Conservation (phyloP, 2,329 filamentous ascomycete species). For the Penicillium aurantiogriseum region DNA sequence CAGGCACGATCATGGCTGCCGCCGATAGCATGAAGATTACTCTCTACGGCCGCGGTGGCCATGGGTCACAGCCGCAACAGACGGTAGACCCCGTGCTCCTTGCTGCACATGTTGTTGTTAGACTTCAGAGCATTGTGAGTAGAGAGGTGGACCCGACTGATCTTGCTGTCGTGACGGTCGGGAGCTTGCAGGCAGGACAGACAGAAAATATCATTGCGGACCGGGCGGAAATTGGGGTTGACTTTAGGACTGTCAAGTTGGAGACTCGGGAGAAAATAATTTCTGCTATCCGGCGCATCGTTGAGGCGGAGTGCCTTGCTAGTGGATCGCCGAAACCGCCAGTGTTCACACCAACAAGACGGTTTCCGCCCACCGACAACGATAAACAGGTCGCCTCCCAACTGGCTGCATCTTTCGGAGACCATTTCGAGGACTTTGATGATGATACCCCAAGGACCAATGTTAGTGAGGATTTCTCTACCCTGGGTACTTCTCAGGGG, state of each 20-base stretch:
- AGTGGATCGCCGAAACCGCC: constrained; percentile 51
- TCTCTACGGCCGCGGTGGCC: constrained; percentile 58
- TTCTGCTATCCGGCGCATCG: constrained; percentile 51
- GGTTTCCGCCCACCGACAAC: constrained; percentile 57
- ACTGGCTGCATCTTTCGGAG: constrained; percentile 48
- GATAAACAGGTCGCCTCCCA: constrained; percentile 45
- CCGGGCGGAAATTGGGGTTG: constrained; percentile 54
- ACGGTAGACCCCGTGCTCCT: constrained; percentile 60
- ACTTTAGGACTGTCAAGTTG: constrained; percentile 51
- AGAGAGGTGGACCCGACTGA: constrained; percentile 55
- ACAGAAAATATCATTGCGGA: constrained; percentile 62
- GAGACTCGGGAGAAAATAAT: constrained; percentile 51
- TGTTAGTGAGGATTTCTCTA: constrained; percentile 59
- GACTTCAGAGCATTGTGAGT: constrained; percentile 60
- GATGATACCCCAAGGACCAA: constrained; percentile 32
- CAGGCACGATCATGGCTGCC: constrained; percentile 45
- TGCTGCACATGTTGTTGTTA: constrained; percentile 55
- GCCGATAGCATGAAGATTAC: constrained; percentile 52
- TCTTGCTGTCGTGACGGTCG: constrained; percentile 58
- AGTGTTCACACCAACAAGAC: constrained; percentile 46
- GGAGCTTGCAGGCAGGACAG: constrained; percentile 58
- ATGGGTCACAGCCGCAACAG: constrained; percentile 57
- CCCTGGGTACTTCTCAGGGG: constrained; percentile 51
- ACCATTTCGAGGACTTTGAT: constrained; percentile 48
- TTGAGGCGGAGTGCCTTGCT: constrained; percentile 56